A percentile compares a stretch with the other conserved stretches of the same genome.
Conservation (phyloP, 495 filamentous ascomycete species). For the Trichoderma asperelloides region DNA sequence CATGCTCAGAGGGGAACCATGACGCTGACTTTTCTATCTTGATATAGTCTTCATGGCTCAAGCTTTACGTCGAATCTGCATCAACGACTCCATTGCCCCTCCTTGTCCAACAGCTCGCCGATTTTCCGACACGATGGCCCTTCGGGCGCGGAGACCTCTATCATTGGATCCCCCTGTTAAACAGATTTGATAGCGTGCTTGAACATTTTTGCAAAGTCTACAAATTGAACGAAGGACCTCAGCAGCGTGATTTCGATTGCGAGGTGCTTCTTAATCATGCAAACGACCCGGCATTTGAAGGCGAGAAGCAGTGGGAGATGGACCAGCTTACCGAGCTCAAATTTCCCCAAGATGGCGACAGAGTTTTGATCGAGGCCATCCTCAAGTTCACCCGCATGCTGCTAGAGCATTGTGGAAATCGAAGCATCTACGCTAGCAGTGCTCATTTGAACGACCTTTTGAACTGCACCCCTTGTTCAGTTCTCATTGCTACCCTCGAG, state of each 20-base stretch:
- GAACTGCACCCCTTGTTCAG: slow-evolving; percentile 69
- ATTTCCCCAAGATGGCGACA: slow-evolving; percentile 65
- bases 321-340: slow-evolving; percentile 47
- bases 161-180: slow-evolving; percentile 93
- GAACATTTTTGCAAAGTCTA: slow-evolving; percentile 77
- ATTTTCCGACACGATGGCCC: slow-evolving; percentile 83
- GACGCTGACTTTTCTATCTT: slow-evolving; percentile 22
- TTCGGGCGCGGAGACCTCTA: slow-evolving; percentile 97
- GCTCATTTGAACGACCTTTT: slow-evolving; percentile 75
- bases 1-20: slow-evolving; percentile 20
- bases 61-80: slow-evolving; percentile 62
- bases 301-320: slow-evolving; percentile 30
- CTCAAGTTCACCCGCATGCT: slow-evolving; percentile 79
- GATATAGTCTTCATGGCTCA: slow-evolving; percentile 73
- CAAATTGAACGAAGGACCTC: slow-evolving; percentile 69
- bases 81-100: slow-evolving; percentile 61
- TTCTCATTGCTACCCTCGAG: slow-evolving; percentile 66
- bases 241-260: slow-evolving; percentile 62
- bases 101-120: slow-evolving; percentile 64
- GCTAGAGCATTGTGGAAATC: slow-evolving; percentile 90
- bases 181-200: slow-evolving; percentile 86
- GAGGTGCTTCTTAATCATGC: slow-evolving; percentile 50
- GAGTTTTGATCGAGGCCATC: slow-evolving; percentile 66
- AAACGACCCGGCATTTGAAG: slow-evolving; percentile 25
- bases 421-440: slow-evolving; percentile 92